Conservation (phyloP, 2,329 filamentous ascomycete genomes). For the Trichoderma sp. region DNA sequence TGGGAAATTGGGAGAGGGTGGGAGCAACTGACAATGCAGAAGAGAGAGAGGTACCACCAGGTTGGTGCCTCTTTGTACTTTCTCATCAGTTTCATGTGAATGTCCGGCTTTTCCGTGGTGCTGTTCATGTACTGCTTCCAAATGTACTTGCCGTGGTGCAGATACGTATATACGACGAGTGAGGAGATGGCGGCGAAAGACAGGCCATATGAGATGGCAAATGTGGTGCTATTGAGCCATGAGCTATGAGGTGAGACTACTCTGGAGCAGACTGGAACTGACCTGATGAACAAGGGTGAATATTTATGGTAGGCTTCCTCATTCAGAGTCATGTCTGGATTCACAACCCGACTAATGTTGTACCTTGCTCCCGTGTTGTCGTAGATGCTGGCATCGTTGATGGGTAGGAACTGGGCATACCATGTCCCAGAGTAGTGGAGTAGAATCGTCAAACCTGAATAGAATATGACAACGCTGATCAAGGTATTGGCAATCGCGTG, state of each 20-base stretch:
- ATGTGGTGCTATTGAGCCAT: constrained; percentile 57
- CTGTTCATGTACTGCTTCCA: constrained; percentile 61
- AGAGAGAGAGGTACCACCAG: constrained; percentile 63
- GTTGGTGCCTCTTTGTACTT: constrained; percentile 62
- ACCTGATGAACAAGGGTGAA: constrained; percentile 65
- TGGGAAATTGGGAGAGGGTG: background rate
- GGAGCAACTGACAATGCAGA: constrained; percentile 46
- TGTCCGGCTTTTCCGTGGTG: constrained; percentile 58
- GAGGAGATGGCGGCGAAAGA: constrained; percentile 71
- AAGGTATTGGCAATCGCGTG: constrained; percentile 72
- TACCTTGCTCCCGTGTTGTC: constrained; percentile 67
- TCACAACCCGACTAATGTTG: constrained; percentile 63
- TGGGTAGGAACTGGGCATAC: constrained; percentile 64
- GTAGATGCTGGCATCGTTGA: constrained; percentile 67
- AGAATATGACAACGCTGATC: constrained; percentile 65
- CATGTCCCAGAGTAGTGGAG: constrained; percentile 66
- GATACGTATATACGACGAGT: constrained; percentile 64
- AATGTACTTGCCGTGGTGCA: constrained; percentile 67
- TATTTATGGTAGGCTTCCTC: constrained; percentile 63
- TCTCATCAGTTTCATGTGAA: constrained; percentile 63
- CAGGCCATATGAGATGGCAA: constrained; percentile 66
- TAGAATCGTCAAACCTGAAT: constrained; percentile 55
- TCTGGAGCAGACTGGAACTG: constrained; percentile 5
- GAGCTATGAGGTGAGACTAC: background rate
- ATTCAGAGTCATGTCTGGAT: constrained; percentile 60